Evolutionary conservation across 1,284 basidiomycete genomes (phyloP), one percentile per base, ranked within the genome.

Genomic region (Moesziomyces globuligerus): DNA sequence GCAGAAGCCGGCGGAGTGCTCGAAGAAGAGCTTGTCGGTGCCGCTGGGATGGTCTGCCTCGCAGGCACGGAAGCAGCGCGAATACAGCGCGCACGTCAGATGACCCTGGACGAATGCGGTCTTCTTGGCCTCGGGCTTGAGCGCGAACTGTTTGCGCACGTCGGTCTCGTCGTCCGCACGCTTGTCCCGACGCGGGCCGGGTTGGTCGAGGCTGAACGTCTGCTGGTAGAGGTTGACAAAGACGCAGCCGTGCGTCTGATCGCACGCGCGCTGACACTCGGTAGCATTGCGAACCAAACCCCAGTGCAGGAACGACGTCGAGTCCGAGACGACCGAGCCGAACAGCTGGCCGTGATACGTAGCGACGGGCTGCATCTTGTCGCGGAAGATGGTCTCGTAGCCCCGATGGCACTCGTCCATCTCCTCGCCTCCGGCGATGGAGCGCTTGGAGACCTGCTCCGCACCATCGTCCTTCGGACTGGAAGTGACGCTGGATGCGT

Each of bases 151-250:
- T 11, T 48, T 44, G 23, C 45, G 38, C 18, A 15, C 18, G n/a
- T 26, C 23, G 13, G 25, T 24, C n/a, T 50, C 25, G 8, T 32
- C 45, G 3, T 21, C 26, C 20, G 32, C 21, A 17, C 59, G 48
- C 10, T 21, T 56, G 23, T 45, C 13, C 25, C 56, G 53, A 17
- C 52, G 46, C 25, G 48, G 45, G 17, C 3, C 8, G 4, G 49
- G 49, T 24, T 40, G 34, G n/a, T 56, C 60, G 24, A 64, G 45
- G 29, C 26, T 45, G 46, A 56, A 64, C 6, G 21, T 48, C 36
- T 64, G 60, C 49, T 64, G 60, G 41, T 64, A 64, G 28, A 64
- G 11, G 36, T 64, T 64, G 18, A 36, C 45, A 24, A 64, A 64
- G 3, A 64, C 49, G 45, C 60, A 64, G 7, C 60, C 53, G 10